Conservation (phyloP, 164 flowering plant genomes). For the Vitis labrusca region DNA sequence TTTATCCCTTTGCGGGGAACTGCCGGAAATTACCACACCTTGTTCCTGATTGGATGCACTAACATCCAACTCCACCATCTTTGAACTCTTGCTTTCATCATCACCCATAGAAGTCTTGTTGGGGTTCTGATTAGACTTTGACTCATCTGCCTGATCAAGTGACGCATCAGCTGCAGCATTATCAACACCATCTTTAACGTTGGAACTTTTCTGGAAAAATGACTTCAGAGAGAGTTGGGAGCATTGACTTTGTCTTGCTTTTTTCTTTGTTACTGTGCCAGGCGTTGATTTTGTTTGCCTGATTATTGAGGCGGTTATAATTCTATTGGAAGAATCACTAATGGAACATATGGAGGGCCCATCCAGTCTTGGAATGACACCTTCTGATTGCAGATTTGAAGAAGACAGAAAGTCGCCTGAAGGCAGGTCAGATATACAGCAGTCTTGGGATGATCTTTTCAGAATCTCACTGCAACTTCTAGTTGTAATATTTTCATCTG, state of each 20-base stretch:
- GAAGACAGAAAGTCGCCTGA: conserved; percentile 13
- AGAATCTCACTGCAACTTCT: conserved; percentile 22
- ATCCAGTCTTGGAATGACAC: conserved; percentile 8
- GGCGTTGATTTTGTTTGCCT: conserved; percentile 15
- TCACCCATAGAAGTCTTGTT: conserved; percentile 12
- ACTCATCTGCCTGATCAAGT: conserved; percentile 21
- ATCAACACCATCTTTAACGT: conserved; percentile 12
- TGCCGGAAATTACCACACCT: conserved; percentile 10
- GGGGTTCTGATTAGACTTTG: conserved; percentile 13
- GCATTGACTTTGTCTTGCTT: conserved; percentile 35
- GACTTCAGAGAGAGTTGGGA: conserved; percentile 76
- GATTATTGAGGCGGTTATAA: conserved; percentile 5
- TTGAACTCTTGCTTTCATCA: conserved; percentile 11
- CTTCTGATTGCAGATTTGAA: conserved; percentile 16
- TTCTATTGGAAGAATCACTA: conserved; percentile 10
- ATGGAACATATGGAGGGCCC: conserved; percentile 2
- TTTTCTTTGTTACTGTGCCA: conserved; percentile 40
- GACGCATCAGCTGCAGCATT: conserved; percentile 12
- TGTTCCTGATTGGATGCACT: conserved; percentile 31
- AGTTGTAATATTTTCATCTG: conserved; percentile 16
- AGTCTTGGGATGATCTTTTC: conserved; percentile 19
- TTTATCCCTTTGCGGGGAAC: conserved; percentile 39
- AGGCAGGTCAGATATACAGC: conserved; percentile 9
- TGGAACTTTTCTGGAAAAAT: conserved; percentile 61
- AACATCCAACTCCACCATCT: conserved; percentile 7